Conservation (phyloP, 345 rosid genomes). For the Syzygium aqueum region DNA sequence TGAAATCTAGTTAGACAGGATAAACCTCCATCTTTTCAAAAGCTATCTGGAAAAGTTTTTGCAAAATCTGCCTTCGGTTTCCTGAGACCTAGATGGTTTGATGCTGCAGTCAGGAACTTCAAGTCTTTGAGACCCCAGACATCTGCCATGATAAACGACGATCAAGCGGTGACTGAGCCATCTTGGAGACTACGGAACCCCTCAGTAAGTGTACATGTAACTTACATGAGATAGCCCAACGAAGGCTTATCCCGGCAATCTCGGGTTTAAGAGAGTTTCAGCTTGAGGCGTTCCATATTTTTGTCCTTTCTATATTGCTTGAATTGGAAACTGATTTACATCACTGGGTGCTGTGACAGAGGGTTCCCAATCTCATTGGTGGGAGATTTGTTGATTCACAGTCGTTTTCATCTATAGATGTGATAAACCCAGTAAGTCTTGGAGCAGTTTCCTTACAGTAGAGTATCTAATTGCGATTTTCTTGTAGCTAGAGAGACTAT, state of each 20-base stretch:
- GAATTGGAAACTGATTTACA: neutral
- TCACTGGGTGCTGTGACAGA: conserved; percentile 15
- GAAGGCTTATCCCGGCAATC: conserved; percentile 1
- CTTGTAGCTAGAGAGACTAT: neutral
- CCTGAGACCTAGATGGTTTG: neutral
- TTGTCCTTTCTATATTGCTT: neutral
- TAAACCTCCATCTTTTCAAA: neutral
- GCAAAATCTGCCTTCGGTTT: neutral
- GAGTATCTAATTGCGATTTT: neutral
- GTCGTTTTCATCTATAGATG: conserved; percentile 40
- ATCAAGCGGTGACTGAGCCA: conserved; percentile 28
- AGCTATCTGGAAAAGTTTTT: neutral
- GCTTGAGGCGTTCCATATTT: neutral
- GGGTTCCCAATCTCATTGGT: conserved; percentile 64
- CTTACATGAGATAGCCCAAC: neutral
- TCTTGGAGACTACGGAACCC: conserved; percentile 45
- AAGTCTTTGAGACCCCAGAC: conserved; percentile 44
- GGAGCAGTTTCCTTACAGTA: neutral
- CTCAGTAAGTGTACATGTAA: conserved; percentile 31
- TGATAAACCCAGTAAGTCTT: conserved; percentile 59
- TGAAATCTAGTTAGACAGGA: neutral
- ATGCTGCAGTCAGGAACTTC: conserved; percentile 42
- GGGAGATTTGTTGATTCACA: conserved; percentile 63
- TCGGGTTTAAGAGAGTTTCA: neutral
- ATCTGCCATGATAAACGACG: conserved; percentile 28